Evolutionary conservation across 768 basidiomycete genomes (phyloP).

Genomic region (Suillus subaureus): DNA sequence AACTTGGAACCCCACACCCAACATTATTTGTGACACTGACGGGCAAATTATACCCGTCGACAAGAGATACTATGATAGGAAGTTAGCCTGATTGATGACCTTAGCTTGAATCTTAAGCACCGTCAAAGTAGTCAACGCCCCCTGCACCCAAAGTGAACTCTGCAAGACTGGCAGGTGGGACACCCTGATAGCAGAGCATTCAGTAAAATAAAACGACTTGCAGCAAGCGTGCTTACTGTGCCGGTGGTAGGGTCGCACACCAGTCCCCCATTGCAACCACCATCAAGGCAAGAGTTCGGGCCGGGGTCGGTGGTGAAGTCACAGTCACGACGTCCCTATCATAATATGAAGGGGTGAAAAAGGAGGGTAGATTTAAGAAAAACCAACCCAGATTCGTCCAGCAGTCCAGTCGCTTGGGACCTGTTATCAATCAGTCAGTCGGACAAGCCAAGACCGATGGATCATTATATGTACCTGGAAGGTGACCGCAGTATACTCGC

Average conservation of each 20-base stretch:
- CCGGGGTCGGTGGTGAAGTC: constrained; percentile 56
- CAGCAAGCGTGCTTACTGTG: constrained; percentile 36
- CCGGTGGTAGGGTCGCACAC: constrained; percentile 53
- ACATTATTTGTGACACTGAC: constrained; percentile 56
- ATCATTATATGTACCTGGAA: constrained; percentile 22
- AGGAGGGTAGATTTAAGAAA: background rate
- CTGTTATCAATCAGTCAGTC: constrained; percentile 12
- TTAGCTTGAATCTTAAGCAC: constrained; percentile 30
- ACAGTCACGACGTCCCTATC: constrained; percentile 57
- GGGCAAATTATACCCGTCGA: constrained; percentile 69
- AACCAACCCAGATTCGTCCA: constrained; percentile 61
- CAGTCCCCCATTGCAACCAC: constrained; percentile 73
- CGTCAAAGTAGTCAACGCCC: constrained; percentile 60
- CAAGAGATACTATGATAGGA: constrained; percentile 53
- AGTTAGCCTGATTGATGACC: background rate
- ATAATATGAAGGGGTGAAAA: constrained; percentile 5
- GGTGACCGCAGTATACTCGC: constrained; percentile 25
- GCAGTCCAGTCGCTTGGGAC: constrained; percentile 69
- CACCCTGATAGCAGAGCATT: constrained; percentile 39
- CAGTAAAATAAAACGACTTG: background rate
- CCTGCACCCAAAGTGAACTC: constrained; percentile 61
- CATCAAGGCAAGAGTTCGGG: constrained; percentile 58
- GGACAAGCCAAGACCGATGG: background rate
- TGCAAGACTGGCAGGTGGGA: constrained; percentile 71
- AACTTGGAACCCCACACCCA: constrained; percentile 57